Conservation (phyloP, 495 filamentous ascomycete genomes). For the Schizothecium vesticola region DNA sequence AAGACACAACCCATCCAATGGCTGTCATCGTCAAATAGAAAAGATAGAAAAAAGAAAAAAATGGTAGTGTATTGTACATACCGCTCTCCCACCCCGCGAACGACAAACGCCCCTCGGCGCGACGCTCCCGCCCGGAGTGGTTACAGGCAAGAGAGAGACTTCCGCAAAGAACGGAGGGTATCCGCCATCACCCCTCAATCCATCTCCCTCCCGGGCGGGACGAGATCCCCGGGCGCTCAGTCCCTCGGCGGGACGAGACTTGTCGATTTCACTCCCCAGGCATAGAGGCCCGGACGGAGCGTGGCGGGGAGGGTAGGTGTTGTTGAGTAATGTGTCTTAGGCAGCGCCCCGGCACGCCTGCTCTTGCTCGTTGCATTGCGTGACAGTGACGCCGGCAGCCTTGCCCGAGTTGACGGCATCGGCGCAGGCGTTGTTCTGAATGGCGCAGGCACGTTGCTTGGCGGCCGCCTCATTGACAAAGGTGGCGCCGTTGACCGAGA, state of each 20-base stretch:
- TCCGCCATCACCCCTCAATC: slow-evolving; percentile 9
- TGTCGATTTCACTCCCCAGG: background rate
- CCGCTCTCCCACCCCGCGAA: slow-evolving; percentile 1
- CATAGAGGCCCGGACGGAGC: background rate
- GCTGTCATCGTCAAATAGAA: background rate
- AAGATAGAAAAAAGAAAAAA: slow-evolving; percentile 5
- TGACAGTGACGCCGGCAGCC: slow-evolving; percentile 27
- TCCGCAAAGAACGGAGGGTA: background rate
- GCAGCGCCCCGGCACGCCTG: slow-evolving; percentile 23
- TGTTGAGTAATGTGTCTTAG: background rate
- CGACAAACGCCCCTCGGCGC: background rate
- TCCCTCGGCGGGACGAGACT: background rate
- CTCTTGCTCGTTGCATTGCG: slow-evolving; percentile 44
- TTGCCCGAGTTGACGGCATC: slow-evolving; percentile 39
- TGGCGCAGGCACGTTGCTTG: slow-evolving; percentile 37
- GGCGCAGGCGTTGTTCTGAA: slow-evolving; percentile 49
- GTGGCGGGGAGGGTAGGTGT: slow-evolving; percentile 4
- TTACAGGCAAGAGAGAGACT: background rate
- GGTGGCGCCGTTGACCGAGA: slow-evolving; percentile 47
- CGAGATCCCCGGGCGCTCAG: background rate
- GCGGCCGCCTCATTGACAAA: slow-evolving; percentile 42
- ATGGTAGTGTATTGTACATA: slow-evolving; percentile 11
- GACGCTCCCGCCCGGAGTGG: background rate
- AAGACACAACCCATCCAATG: slow-evolving; percentile 3
- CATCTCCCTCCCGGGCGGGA: background rate